Evolutionary conservation across 371 early-diverging fungal genomes (phyloP).

Genomic region (Choanephora cucurbitarum): DNA sequence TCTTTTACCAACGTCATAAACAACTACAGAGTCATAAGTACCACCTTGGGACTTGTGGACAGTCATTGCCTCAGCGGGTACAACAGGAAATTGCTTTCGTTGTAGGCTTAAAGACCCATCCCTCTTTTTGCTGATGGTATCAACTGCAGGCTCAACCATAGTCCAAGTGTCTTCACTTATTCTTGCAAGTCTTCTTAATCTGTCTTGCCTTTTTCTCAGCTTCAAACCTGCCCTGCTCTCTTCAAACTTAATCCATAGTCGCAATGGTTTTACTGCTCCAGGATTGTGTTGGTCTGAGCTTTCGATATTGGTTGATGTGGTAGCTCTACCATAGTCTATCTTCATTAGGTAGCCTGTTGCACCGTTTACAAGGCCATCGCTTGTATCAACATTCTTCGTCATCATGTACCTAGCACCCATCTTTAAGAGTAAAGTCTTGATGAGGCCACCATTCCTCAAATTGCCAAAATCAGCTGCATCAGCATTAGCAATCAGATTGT

Average conservation of each 20-base stretch:
- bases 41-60: constrained; percentile 3
- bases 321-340: not conserved
- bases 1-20: not conserved
- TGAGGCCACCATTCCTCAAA: not conserved
- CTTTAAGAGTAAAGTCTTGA: not conserved
- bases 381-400: constrained; percentile 1
- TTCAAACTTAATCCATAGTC: not conserved
- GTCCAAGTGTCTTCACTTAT: not conserved
- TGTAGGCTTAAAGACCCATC: not conserved
- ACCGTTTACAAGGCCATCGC: not conserved
- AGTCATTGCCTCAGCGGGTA: not conserved
- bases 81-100: not conserved
- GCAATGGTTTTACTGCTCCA: not conserved
- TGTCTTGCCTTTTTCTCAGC: not conserved
- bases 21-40: not conserved
- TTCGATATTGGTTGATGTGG: not conserved
- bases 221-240: not conserved
- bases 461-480: too few species aligned
- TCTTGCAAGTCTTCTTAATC: too few species aligned
- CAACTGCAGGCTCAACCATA: not conserved
- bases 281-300: too few species aligned
- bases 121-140: too few species aligned
- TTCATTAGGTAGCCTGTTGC: not conserved
- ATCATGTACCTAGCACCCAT: constrained; percentile 2
- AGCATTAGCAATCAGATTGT: too few species aligned